Conservation (phyloP, 768 basidiomycete genomes). For the Suillus clintonianus region DNA sequence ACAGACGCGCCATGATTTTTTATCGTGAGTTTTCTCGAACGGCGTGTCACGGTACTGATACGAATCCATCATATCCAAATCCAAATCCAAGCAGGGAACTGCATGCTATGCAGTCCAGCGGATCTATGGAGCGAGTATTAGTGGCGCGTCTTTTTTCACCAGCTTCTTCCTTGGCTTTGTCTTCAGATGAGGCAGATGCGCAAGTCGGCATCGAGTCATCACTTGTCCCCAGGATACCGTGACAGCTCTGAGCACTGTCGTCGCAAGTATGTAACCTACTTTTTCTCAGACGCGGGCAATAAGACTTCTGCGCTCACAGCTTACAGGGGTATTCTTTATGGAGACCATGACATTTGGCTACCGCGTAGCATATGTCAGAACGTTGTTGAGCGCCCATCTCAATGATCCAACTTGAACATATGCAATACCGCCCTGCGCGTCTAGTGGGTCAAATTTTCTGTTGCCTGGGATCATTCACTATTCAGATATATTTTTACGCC, state of each 20-base stretch:
- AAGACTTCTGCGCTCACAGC: constrained; percentile 8
- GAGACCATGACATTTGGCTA: constrained; percentile 30
- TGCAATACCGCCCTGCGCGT: constrained; percentile 16
- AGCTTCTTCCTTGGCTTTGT: neutral
- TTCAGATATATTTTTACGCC: constrained; percentile 3
- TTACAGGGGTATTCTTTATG: constrained; percentile 24
- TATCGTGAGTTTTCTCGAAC: neutral
- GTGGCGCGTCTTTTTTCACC: neutral
- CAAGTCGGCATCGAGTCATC: neutral
- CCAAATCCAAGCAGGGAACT: neutral
- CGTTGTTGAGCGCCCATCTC: constrained; percentile 29
- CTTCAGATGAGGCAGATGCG: neutral
- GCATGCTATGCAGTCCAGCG: constrained; percentile 1
- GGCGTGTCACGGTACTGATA: neutral
- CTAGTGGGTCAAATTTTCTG: constrained; percentile 18
- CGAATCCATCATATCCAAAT: neutral
- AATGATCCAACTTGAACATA: constrained; percentile 20
- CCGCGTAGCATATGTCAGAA: constrained; percentile 23
- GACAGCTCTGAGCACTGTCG: constrained; percentile 8
- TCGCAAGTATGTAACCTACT: constrained; percentile 1
- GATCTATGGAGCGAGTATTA: neutral
- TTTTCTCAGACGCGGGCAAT: neutral
- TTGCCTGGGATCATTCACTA: constrained; percentile 22
- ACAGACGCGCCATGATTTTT: neutral
- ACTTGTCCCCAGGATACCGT: constrained; percentile 6